These are phyloP conservation scores for Nyctanthes arbortristis DNA, from an alignment of 257 asterid genomes.

Conservation along the genomic window DNA sequence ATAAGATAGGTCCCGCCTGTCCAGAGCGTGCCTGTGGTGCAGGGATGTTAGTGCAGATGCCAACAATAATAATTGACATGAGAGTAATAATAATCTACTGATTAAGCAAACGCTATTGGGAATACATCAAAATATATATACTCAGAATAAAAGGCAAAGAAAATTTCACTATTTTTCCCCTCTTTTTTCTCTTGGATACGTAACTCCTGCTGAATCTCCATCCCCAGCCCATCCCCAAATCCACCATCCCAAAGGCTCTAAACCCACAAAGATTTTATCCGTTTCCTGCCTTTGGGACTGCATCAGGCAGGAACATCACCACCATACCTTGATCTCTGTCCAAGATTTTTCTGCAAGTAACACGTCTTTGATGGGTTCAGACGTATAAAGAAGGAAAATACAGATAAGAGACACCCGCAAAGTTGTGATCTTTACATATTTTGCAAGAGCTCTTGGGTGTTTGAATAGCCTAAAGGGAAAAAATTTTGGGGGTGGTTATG, in stretches of 20 bases:
- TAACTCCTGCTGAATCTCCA: not conserved
- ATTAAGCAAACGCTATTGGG: no score
- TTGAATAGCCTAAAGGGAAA: conserved; percentile 20
- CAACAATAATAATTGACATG: no score
- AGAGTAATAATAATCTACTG: no score
- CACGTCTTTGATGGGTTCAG: conserved; percentile 19
- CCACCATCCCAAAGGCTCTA: not conserved
- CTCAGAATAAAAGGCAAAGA: no score
- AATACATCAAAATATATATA: no score
- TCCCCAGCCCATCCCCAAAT: not conserved
- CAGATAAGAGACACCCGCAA: not conserved
- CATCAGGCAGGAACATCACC: conserved; percentile 3
- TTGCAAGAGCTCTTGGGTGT: conserved; percentile 27
- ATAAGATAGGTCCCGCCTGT: no score
- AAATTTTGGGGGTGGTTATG: conserved; percentile 29
- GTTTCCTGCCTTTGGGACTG: not conserved
- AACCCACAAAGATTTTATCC: not conserved
- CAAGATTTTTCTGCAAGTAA: conserved; percentile 23
- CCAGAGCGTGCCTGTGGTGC: no score
- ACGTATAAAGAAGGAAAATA: not conserved
- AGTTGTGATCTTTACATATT: not conserved
- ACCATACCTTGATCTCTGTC: conserved; percentile 17
- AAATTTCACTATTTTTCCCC: no score
- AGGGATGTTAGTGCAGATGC: no score
- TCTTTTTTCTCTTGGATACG: not conserved